Base-by-base conservation (phyloP, 495 filamentous ascomycete genomes). In the Opeltia flavorubescens region DNA sequence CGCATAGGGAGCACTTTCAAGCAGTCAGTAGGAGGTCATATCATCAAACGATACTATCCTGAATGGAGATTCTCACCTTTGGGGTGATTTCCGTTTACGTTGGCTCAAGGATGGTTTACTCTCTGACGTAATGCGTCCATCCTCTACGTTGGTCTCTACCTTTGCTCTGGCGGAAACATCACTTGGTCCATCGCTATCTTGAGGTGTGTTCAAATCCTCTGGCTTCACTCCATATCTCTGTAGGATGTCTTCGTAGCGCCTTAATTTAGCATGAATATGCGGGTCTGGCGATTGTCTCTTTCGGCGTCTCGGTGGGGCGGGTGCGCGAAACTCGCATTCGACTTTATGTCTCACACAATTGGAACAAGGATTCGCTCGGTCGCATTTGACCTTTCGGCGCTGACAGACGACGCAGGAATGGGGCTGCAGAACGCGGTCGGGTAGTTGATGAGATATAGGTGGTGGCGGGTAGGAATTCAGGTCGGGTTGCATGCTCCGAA, bases 371-470 rank as follows among this genome's bases (percentile, higher is more conserved):
- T 78, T 71, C 49, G 71, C 66, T 59, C 74, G 72, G 58, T 83
- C 76, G 59, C 80, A 84, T 48, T 72, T 74, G 43, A 83, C 80
- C 60, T 83, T 84, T 41, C 78, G 69, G 49, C 75, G 75, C 52
- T 78, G 73, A 54, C 80, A 84, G 36, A 79, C 58, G 30, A 80
- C 69, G 52, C 79, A 83, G 28, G 78, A 81, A 55, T 44, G 41
- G 4, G 24, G 27, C 24, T 49, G 25, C 21, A 40, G 15, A 15
- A 8, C 6, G 6, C 21, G 36, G 29, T 13, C 29, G 6, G 29
- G n/a, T n/a, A n/a, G 13, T 31, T 31, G 6, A 31, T 6, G 29
- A 31, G 29, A 6, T 6, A 13, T 31, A 6, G 38, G 17, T 21
- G 3, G 21, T 13, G 38, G 4, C 13, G 21, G 13, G 21, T 21